A percentile compares a stretch with the other conserved stretches of the same genome.
Evolutionary conservation across 805 yeast species (phyloP).

Genomic region (Candida pseudoglaebosa): DNA sequence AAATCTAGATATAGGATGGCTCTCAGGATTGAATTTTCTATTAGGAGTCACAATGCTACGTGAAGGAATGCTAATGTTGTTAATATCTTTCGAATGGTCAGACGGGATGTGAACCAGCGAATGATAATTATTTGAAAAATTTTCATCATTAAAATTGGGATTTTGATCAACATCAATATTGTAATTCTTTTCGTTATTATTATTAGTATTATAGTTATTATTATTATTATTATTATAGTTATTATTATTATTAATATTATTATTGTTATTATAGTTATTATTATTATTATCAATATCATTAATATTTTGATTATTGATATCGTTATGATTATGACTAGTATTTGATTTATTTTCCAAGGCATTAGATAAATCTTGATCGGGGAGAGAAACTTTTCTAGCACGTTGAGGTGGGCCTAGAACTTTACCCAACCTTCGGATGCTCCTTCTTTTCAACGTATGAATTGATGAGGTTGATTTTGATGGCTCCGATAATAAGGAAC

Average conservation of each 20-base stretch:
- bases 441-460: conserved; percentile 25
- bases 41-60: background rate
- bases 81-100: background rate
- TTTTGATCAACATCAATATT: too few relatives aligned
- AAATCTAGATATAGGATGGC: background rate
- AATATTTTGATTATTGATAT: background rate
- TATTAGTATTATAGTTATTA: too few relatives aligned
- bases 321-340: background rate
- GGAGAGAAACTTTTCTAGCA: conserved; percentile 21
- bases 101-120: background rate
- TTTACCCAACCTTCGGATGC: conserved; percentile 35
- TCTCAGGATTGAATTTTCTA: background rate
- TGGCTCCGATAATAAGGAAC: background rate
- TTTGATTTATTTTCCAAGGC: background rate
- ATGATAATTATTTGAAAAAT: too few relatives aligned
- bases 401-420: conserved; percentile 51
- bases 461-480: conserved; percentile 10
- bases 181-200: too few relatives aligned
- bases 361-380: background rate
- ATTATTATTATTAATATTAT: too few relatives aligned
- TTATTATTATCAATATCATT: too few relatives aligned
- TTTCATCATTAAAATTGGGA: too few relatives aligned
- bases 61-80: background rate
- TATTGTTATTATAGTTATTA: background rate
- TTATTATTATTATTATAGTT: too few relatives aligned